Evolutionary conservation across 208 protist species (phyloP).

Genomic region (Crithidia mellificae): DNA sequence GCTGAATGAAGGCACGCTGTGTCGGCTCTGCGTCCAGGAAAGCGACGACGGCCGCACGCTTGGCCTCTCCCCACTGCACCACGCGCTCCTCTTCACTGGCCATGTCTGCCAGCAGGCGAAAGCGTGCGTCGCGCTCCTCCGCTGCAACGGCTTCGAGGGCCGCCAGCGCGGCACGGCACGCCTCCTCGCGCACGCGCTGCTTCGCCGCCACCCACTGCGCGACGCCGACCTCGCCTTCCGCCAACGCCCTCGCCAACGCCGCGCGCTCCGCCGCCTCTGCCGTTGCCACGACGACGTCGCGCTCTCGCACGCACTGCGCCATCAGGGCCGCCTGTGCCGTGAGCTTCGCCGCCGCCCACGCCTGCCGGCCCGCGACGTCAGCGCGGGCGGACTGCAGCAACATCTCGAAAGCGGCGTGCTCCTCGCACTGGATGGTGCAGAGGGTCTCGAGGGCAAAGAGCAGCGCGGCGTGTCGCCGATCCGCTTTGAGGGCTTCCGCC

Average conservation of each 20-base stretch:
- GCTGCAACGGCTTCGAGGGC: constrained; percentile 30
- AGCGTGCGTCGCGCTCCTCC: constrained; percentile 54
- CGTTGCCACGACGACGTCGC: not conserved
- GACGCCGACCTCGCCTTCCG: constrained; percentile 31
- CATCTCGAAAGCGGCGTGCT: constrained; percentile 29
- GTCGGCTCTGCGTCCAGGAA: constrained; percentile 37
- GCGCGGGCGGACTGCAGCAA: constrained; percentile 30
- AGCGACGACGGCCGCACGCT: constrained; percentile 21
- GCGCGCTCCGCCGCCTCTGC: constrained; percentile 42
- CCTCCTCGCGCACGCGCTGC: constrained; percentile 28
- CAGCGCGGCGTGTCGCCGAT: constrained; percentile 18
- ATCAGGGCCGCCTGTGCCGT: constrained; percentile 19
- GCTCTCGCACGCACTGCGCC: constrained; percentile 23
- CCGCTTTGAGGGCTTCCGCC: constrained; percentile 4
- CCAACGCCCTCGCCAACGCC: constrained; percentile 12
- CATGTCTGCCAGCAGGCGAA: constrained; percentile 48
- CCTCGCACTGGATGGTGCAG: constrained; percentile 42
- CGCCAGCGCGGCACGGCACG: constrained; percentile 16
- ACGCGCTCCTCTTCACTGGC: constrained; percentile 49
- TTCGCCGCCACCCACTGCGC: constrained; percentile 38
- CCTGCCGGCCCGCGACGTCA: constrained; percentile 38
- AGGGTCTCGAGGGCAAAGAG: constrained; percentile 37
- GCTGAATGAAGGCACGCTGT: constrained; percentile 32
- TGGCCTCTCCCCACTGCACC: constrained; percentile 37
- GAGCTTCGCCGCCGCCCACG: constrained; percentile 46